These are phyloP conservation scores for Paramyrothecium roridum DNA, from an alignment of 2,329 filamentous ascomycete genomes.

Conservation along the genomic window DNA sequence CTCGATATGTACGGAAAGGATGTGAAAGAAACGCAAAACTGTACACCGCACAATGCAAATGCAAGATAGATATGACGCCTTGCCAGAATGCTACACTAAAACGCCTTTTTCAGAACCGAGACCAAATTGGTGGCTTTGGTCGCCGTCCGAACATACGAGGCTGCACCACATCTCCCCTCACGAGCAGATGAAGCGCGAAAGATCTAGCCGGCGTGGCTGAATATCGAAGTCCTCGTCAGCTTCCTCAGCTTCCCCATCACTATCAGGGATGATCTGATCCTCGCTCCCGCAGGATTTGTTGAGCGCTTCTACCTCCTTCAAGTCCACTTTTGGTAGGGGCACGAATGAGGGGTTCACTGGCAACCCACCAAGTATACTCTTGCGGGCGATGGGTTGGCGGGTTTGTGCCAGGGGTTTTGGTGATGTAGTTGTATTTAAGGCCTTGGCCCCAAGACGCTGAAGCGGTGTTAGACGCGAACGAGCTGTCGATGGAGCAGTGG, in stretches of 20 bases:
- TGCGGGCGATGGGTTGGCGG: slow-evolving; percentile 19
- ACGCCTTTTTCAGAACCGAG: no score
- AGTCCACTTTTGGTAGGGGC: slow-evolving; percentile 51
- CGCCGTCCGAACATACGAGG: background rate
- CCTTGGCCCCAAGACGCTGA: slow-evolving; percentile 49
- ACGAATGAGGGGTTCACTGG: slow-evolving; percentile 53
- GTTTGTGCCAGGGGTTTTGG: slow-evolving; percentile 11
- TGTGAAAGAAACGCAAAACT: no score
- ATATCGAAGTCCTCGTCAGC: slow-evolving; percentile 33
- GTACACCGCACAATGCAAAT: no score
- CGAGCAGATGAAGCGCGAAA: slow-evolving; percentile 39
- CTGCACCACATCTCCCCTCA: background rate
- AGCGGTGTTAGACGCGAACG: slow-evolving; percentile 47
- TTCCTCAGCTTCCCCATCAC: slow-evolving; percentile 46
- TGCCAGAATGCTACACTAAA: no score
- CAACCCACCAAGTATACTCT: slow-evolving; percentile 26
- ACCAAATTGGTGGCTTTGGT: no score
- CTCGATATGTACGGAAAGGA: no score
- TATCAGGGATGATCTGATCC: slow-evolving; percentile 53
- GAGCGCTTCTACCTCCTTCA: slow-evolving; percentile 50
- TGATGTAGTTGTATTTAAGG: slow-evolving; percentile 24
- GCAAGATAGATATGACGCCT: no score
- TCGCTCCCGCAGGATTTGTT: slow-evolving; percentile 50
- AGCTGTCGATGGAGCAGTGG: slow-evolving; percentile 40
- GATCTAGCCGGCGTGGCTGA: slow-evolving; percentile 34